Percentiles rank a stretch among this genome's conserved stretches.
phyloP scores from a whole-genome alignment of 2,329 filamentous ascomycete genomes.

The Albophoma yamanashiensis region DNA sequence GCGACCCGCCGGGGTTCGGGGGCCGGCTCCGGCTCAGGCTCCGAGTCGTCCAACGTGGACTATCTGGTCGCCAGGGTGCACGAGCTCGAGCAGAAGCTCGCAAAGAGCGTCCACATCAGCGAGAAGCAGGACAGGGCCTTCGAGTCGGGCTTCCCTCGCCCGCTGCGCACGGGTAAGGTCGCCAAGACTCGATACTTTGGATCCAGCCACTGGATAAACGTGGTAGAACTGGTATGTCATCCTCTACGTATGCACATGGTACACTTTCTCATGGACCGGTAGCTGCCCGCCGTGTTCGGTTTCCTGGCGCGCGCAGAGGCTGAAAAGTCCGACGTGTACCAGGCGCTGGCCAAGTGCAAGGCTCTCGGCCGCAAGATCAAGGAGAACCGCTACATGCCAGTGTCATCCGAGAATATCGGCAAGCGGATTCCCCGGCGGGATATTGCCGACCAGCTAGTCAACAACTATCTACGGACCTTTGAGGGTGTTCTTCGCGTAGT shows the following conservation, averaged over 20 bases:
- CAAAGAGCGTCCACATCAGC: constrained; percentile 14
- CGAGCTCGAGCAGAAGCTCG: constrained; percentile 32
- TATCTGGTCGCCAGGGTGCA: constrained; percentile 26
- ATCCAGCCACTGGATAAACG: constrained; percentile 41
- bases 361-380: constrained; percentile 30
- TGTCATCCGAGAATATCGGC: constrained; percentile 26
- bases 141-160: constrained; percentile 1
- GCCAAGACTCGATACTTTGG: constrained; percentile 35
- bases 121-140: constrained; percentile 7
- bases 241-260: neutral
- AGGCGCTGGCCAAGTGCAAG: constrained; percentile 28
- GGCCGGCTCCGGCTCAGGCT: constrained; percentile 10
- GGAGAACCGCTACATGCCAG: constrained; percentile 21
- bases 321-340: constrained; percentile 18
- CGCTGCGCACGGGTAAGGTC: constrained; percentile 21
- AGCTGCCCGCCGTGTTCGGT: constrained; percentile 19
- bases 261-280: neutral
- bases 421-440: constrained; percentile 24
- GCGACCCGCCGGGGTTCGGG: neutral
- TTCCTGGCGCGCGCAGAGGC: constrained; percentile 14
- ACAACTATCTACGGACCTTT: constrained; percentile 42
- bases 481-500: constrained; percentile 47
- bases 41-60: constrained; percentile 15
- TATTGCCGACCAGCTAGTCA: constrained; percentile 38
- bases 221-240: constrained; percentile 26